These are phyloP conservation scores for Pythium periplocum DNA, from an alignment of 352 stramenopile species.

Conservation along the genomic window DNA sequence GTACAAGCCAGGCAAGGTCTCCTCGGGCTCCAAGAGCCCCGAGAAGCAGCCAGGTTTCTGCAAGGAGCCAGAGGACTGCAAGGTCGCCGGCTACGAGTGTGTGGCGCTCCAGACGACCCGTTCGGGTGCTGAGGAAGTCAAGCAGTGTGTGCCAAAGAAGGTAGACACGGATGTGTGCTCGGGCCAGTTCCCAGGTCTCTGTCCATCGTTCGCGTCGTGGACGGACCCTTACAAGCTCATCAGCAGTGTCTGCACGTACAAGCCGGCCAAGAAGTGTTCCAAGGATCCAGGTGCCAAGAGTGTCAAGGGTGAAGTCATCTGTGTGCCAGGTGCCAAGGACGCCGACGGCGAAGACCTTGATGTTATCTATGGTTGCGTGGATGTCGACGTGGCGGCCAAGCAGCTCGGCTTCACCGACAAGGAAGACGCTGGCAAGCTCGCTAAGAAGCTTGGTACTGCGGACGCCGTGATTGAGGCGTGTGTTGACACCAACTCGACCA, in stretches of 20 bases:
- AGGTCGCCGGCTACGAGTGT: slow-evolving; percentile 63
- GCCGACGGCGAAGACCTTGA: slow-evolving; percentile 31
- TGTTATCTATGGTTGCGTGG: slow-evolving; percentile 69
- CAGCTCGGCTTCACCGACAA: slow-evolving; percentile 56
- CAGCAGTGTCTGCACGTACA: slow-evolving; percentile 76
- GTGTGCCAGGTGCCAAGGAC: slow-evolving; percentile 42
- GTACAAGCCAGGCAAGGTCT: slow-evolving; percentile 14
- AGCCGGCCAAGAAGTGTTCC: slow-evolving; percentile 57
- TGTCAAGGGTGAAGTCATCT: slow-evolving; percentile 50
- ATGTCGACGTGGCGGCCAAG: slow-evolving; percentile 42
- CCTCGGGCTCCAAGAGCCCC: slow-evolving; percentile 6
- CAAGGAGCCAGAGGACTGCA: slow-evolving; percentile 28
- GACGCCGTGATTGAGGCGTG: slow-evolving; percentile 36
- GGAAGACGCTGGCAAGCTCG: slow-evolving; percentile 39
- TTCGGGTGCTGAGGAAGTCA: slow-evolving; percentile 46
- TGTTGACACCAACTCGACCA: slow-evolving; percentile 39
- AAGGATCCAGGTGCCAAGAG: slow-evolving; percentile 29
- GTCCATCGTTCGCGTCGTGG: slow-evolving; percentile 69
- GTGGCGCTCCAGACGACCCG: slow-evolving; percentile 68
- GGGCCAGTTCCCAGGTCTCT: slow-evolving; percentile 55
- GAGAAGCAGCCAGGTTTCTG: slow-evolving; percentile 21
- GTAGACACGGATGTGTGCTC: slow-evolving; percentile 56
- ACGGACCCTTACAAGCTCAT: slow-evolving; percentile 61
- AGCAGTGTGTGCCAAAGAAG: slow-evolving; percentile 67
- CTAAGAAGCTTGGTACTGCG: slow-evolving; percentile 43